Base-by-base conservation (phyloP, 2,329 filamentous ascomycete genomes). In the Cordyceps tenuipes region DNA sequence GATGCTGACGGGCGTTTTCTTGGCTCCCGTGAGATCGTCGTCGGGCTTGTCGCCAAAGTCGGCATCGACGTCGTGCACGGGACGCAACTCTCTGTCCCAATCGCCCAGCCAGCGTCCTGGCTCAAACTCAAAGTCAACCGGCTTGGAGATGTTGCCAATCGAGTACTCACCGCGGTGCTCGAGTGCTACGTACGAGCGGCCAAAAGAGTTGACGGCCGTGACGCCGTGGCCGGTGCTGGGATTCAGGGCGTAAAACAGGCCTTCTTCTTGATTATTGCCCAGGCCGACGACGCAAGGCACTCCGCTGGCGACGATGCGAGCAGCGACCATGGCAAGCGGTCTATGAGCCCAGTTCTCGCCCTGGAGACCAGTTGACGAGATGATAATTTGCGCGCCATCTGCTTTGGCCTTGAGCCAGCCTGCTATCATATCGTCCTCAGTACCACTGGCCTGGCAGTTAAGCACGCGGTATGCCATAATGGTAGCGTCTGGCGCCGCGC, bases 371-470 rank as follows among this genome's bases (percentile, higher is more conserved):
- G 19, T 26, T 13, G 59, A 63, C 17, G 59, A 59, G 23, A 52
- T 36, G 39, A 63, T 61, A 13, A 63, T 57, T 6, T 59, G 23
- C 26, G 59, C 54, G 21, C 51, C 48, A 44, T 59, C 59, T n/a
- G 44, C 8, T 7, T 56, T 21, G 15, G 62, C 62, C 44, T 59
- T 36, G 29, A 61, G 21, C 57, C 57, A 62, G 29, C 51, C 61
- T 21, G 61, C 61, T 23, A 62, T 43, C 19, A 57, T 43, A 29
- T 53, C n/a, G 48, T 62, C 61, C 2, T 54, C 41, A 12, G 29
- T 21, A 13, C 49, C 51, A 8, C 9, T 1, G n/a, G 34, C 34
- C 8, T 49, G 7, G 55, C 59, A 63, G 31, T 49, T 15, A 17
- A 39, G 17, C 15, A 63, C 49, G 10, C 49, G 29, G 7, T 51